Percentiles rank a stretch among this genome's conserved stretches.
Evolutionary conservation across 108 stramenopile species (phyloP).

Genomic region (Fragilaria crotonensis): DNA sequence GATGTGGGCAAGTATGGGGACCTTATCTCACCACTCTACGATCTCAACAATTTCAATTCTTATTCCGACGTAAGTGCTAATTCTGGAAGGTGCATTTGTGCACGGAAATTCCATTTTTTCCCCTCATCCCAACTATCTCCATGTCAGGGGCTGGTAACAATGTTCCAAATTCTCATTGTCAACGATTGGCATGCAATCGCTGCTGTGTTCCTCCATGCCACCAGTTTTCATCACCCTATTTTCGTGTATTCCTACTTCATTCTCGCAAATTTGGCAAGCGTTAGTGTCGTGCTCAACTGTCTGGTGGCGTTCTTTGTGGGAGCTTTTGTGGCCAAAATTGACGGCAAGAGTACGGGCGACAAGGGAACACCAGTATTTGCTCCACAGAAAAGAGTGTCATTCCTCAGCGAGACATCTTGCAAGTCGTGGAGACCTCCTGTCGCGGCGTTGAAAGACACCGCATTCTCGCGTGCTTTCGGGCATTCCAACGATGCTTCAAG

Average conservation of each 20-base stretch:
- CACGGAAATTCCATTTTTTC: no score
- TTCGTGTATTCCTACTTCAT: constrained; percentile 57
- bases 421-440: background rate
- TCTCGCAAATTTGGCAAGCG: constrained; percentile 22
- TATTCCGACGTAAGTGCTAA: no score
- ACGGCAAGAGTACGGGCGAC: constrained; percentile 23
- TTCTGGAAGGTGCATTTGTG: no score
- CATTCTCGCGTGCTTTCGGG: background rate
- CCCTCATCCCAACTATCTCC: no score
- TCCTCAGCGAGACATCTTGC: background rate
- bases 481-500: background rate
- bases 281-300: constrained; percentile 37
- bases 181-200: constrained; percentile 65
- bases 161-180: constrained; percentile 53
- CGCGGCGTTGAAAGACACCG: background rate
- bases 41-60: constrained; percentile 61
- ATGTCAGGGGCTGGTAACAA: constrained; percentile 48
- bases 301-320: constrained; percentile 59
- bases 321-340: constrained; percentile 18
- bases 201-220: constrained; percentile 33
- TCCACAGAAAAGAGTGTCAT: background rate
- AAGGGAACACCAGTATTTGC: background rate
- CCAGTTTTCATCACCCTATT: constrained; percentile 16
- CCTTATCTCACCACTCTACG: constrained; percentile 34
- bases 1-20: constrained; percentile 16